These are phyloP conservation scores for Bipolaris bicolor DNA, from an alignment of 2,329 filamentous ascomycete genomes.

Conservation along the genomic window DNA sequence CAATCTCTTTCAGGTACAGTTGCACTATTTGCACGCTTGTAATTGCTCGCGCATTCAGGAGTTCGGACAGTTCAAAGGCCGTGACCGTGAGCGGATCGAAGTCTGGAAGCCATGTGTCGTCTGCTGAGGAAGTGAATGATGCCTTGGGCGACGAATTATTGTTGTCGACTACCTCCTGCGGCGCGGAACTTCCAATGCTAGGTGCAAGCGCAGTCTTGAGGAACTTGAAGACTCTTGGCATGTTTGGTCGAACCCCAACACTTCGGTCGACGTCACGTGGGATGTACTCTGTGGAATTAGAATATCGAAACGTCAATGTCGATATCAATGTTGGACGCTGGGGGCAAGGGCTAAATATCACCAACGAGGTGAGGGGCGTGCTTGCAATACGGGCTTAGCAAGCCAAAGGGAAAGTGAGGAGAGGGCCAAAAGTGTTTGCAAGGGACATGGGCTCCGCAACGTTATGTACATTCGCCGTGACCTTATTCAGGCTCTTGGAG, in stretches of 20 bases:
- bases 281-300: not conserved
- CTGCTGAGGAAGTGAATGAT: conserved; percentile 37
- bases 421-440: conserved; percentile 1
- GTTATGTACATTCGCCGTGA: conserved; percentile 23
- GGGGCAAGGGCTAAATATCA: not conserved
- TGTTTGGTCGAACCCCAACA: conserved; percentile 12
- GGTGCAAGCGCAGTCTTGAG: conserved; percentile 38
- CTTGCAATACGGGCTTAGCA: not conserved
- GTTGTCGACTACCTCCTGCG: conserved; percentile 25
- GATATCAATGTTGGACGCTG: not conserved
- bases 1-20: conserved; percentile 43
- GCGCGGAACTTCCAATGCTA: conserved; percentile 30
- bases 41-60: conserved; percentile 38
- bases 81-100: conserved; percentile 43
- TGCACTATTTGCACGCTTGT: conserved; percentile 47
- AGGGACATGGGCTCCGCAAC: conserved; percentile 17
- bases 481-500: conserved; percentile 13
- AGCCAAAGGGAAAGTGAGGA: not conserved
- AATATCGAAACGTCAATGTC: conserved; percentile 4
- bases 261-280: conserved; percentile 3
- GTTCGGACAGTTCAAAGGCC: conserved; percentile 41
- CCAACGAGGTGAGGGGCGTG: not conserved
- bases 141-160: conserved; percentile 31
- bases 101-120: conserved; percentile 32
- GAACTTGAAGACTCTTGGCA: conserved; percentile 35